Conservation (phyloP, 169 alveolate genomes). For the Plasmodium billcollinsi region DNA sequence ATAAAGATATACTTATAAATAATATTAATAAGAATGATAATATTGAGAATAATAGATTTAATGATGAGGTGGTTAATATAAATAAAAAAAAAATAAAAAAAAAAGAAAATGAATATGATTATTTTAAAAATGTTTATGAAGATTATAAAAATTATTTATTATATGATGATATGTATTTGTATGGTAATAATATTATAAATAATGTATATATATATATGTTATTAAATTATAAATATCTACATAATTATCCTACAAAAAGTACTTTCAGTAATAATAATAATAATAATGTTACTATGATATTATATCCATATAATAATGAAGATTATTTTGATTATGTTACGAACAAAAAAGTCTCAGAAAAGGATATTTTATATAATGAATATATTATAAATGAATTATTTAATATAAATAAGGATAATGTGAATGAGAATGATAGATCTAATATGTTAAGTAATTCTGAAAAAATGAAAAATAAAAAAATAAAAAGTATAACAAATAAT, state of each 20-base stretch:
- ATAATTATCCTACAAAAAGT: not conserved
- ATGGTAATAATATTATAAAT: slow-evolving; percentile 51
- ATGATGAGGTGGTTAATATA: too few relatives aligned
- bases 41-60: not conserved
- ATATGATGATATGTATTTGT: slow-evolving; percentile 28
- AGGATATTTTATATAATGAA: slow-evolving; percentile 41
- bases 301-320: slow-evolving; percentile 23
- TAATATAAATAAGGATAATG: not conserved
- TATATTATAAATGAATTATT: slow-evolving; percentile 43
- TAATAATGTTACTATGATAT: too few relatives aligned
- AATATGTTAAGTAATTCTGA: slow-evolving; percentile 7
- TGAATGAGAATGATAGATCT: not conserved
- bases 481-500: not conserved
- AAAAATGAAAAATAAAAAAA: slow-evolving; percentile 1
- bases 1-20: not conserved
- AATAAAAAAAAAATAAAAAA: not conserved
- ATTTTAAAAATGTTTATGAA: slow-evolving; percentile 32
- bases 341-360: slow-evolving; percentile 30
- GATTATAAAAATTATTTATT: slow-evolving; percentile 6
- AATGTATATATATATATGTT: slow-evolving; percentile 33
- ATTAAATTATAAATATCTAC: slow-evolving; percentile 20
- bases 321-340: slow-evolving; percentile 47
- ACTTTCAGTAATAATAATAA: not conserved
- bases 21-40: not conserved
- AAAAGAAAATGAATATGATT: slow-evolving; percentile 5